Evolutionary conservation across 2,329 filamentous ascomycete genomes (phyloP), one percentile per base, ranked within the genome.

Genomic region (Phyllosticta capitalensis): DNA sequence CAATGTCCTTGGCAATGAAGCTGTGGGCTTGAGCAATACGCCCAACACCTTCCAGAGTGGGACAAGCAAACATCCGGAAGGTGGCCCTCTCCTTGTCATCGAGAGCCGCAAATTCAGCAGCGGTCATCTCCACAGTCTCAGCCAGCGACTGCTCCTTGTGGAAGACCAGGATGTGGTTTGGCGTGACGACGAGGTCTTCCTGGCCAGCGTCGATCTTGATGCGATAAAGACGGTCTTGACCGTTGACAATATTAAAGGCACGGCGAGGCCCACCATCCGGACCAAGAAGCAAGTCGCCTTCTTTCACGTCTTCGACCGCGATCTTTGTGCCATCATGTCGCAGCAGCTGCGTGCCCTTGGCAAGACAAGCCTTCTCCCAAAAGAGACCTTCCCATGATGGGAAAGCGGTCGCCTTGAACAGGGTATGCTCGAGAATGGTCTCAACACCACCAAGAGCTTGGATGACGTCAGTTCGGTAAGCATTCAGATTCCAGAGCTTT

Each of bases 381-480:
- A 96, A 96, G 3, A 96, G 79, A 65, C 94, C 94, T 73, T 99
- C 94, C 94, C 94, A 99, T 0, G 88, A 94, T 1, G 92, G 89
- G 71, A 99, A 97, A 5, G 92, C 94, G 0, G 94, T 99, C 1
- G 92, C 94, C 69, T 96, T 95, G 82, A 97, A 97, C 7, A 96
- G 75, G 0, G 92, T 96, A 70, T 99, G 94, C 72, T 99, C 94
- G 4, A 99, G 80, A 68, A 99, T 99, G 0, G 92, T 97, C 74
- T 99, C 94, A 7, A 99, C 94, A 85, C 92, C 92, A 70, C 92
- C 92, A 54, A 96, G 77, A 0, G 92, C 92, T 72, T 97, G 94
- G 61, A 99, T 99, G 9, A 96, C 91, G 76, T 99, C 94, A 6
- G 94, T 96, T 63, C 94, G 81, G 75, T 97, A 96, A 1, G 90